Evolutionary conservation across 805 yeast species (phyloP).

Genomic region (Clavispora fructus): DNA sequence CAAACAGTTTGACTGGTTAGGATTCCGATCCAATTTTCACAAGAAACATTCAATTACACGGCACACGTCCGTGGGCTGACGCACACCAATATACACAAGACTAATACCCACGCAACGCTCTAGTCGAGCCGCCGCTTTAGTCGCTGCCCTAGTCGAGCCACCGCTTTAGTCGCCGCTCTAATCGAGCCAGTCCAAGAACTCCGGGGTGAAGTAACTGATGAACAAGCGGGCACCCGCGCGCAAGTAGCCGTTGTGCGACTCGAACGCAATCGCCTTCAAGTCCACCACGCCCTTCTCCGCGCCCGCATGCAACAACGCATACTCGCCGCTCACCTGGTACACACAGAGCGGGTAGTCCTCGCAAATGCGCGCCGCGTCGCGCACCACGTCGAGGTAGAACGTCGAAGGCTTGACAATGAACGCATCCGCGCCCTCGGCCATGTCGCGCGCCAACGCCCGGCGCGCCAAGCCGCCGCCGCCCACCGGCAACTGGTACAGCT

Average conservation of each 20-base stretch:
- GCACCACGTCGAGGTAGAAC: slow-evolving; percentile 84
- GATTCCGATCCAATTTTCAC: too few species aligned
- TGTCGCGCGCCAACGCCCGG: slow-evolving; percentile 80
- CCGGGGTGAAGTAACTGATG: slow-evolving; percentile 92
- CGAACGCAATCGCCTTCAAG: slow-evolving; percentile 75
- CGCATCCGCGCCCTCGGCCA: slow-evolving; percentile 92
- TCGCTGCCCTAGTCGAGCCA: too few species aligned
- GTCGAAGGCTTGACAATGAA: slow-evolving; percentile 95
- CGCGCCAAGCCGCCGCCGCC: slow-evolving; percentile 93
- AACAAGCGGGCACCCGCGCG: slow-evolving; percentile 95
- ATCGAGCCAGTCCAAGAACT: slow-evolving; percentile 87
- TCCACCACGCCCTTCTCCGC: slow-evolving; percentile 93
- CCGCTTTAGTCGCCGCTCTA: too few species aligned
- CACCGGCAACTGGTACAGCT: slow-evolving; percentile 87
- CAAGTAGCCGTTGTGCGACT: slow-evolving; percentile 83
- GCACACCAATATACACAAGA: too few species aligned
- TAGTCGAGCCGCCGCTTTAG: too few species aligned
- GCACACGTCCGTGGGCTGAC: too few species aligned
- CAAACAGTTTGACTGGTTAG: too few species aligned
- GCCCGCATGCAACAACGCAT: slow-evolving; percentile 96
- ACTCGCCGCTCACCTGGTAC: slow-evolving; percentile 96
- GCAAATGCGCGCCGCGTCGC: slow-evolving; percentile 81
- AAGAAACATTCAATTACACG: too few species aligned
- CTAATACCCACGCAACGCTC: too few species aligned
- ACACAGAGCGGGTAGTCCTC: slow-evolving; percentile 85